Base-by-base conservation (phyloP, 768 basidiomycete species). In the Fomitopsis serialis region DNA sequence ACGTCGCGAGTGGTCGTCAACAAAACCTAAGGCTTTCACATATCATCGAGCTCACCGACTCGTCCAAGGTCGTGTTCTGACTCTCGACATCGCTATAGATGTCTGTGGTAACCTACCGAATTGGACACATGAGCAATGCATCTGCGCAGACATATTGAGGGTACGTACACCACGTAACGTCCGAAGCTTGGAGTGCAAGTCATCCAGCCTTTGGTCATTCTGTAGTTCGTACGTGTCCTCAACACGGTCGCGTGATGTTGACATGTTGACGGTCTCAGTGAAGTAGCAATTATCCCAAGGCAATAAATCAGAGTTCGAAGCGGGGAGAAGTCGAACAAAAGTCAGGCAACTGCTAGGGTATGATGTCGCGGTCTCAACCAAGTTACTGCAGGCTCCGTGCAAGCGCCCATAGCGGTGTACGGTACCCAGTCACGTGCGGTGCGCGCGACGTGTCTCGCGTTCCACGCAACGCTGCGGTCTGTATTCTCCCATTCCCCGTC, bases 11-110 rank as follows among this genome's bases (percentile, higher is more conserved):
- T 19, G 13, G 42, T 13, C 22, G 22, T 13, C 5, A 29, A 22
- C 6, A 13, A 45, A 35, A n/a, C n/a, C n/a, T 9, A 15, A 19
- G 9, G 13, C n/a, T n/a, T 32, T 27, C 50, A 54, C 42, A 21
- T 23, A 23, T 19, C 10, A 13, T 21, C 35, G 48, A 37, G 66
- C 85, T 57, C 55, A 90, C 90, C 2, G 89, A 83, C 36, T 86
- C 81, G 61, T 93, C 89, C 23, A 94, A 72, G 50, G 86, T 79
- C 2, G 79, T 63, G 62, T 93, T 92, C 71, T 93, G 92, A 10
- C 84, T 73, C 69, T 94, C 91, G 1, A 85, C 85, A 62, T 93
- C 92, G 56, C 82, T 79, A 65, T 94, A 77, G 36, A 94, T 92
- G 70, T 94, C 91, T 2, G 82, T 87, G 12, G 91, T 93, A n/a